Conservation (phyloP, 176 grass and related monocot species). For the Ampelocalamus luodianensis region DNA sequence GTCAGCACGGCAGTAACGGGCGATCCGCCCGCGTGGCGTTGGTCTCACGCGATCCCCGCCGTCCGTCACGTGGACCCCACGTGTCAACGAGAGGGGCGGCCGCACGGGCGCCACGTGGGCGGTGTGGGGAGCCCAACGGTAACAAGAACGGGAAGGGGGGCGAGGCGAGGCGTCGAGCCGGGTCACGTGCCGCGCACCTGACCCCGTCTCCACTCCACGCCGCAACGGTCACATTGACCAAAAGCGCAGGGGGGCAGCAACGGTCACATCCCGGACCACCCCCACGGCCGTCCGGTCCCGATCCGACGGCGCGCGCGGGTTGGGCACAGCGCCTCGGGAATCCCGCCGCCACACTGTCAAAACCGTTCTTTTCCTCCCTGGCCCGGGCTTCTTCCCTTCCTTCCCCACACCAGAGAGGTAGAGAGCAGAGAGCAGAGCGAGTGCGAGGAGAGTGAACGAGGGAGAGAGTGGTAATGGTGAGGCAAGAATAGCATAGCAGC, state of each 20-base stretch:
- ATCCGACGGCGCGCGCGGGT: constrained; percentile 41
- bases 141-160: neutral
- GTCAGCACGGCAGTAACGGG: too few relatives aligned
- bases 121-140: constrained; percentile 46
- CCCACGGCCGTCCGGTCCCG: constrained; percentile 27
- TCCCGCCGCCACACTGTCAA: constrained; percentile 26
- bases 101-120: constrained; percentile 14
- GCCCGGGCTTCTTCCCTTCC: constrained; percentile 49
- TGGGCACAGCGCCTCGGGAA: constrained; percentile 32
- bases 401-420: constrained; percentile 15
- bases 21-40: constrained; percentile 16
- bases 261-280: constrained; percentile 70
- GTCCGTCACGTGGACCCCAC: neutral
- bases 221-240: constrained; percentile 89
- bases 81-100: neutral
- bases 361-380: constrained; percentile 36
- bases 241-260: constrained; percentile 29
- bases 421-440: neutral
- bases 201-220: neutral
- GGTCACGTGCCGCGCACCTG: constrained; percentile 67
- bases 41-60: constrained; percentile 23
- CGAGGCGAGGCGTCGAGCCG: too few relatives aligned
- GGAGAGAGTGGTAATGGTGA: constrained; percentile 43
- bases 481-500: constrained; percentile 37
- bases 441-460: neutral